Percentiles rank a stretch among this genome's conserved stretches.
Conservation (phyloP, 2,329 filamentous ascomycete species). For the Mycosphaerelloides madeirae region DNA sequence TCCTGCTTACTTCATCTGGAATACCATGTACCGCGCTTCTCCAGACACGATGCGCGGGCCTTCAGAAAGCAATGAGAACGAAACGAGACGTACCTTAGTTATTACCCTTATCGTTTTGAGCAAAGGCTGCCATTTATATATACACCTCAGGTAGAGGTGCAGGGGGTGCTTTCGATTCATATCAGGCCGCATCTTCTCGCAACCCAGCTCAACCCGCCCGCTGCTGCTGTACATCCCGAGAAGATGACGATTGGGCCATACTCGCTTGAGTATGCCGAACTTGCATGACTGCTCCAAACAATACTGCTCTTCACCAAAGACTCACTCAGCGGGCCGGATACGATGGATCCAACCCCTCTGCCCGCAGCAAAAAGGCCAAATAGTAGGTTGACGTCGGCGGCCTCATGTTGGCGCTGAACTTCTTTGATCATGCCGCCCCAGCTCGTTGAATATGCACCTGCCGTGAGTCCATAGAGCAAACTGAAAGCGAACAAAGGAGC, state of each 20-base stretch:
- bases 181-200: slow-evolving; percentile 17
- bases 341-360: slow-evolving; percentile 49
- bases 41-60: no score
- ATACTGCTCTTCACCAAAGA: slow-evolving; percentile 34
- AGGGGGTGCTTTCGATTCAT: slow-evolving; percentile 8
- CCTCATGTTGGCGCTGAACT: slow-evolving; percentile 16
- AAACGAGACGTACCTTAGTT: no score
- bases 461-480: slow-evolving; percentile 41
- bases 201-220: slow-evolving; percentile 18
- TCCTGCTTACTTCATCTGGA: no score
- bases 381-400: slow-evolving; percentile 43
- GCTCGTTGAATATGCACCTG: slow-evolving; percentile 36
- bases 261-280: slow-evolving; percentile 37
- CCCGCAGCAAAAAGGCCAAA: slow-evolving; percentile 48
- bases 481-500: slow-evolving; percentile 40
- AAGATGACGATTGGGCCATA: slow-evolving; percentile 42
- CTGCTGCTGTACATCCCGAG: slow-evolving; percentile 30
- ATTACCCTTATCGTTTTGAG: no score
- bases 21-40: no score
- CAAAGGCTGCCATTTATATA: no score
- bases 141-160: no score
- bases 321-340: slow-evolving; percentile 50
- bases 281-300: slow-evolving; percentile 17
- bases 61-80: no score
- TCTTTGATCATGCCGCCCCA: slow-evolving; percentile 29